Percentiles rank a stretch among this genome's conserved stretches.
phyloP scores from a whole-genome alignment of 345 rosid species.

The Cardamine resedifolia region DNA sequence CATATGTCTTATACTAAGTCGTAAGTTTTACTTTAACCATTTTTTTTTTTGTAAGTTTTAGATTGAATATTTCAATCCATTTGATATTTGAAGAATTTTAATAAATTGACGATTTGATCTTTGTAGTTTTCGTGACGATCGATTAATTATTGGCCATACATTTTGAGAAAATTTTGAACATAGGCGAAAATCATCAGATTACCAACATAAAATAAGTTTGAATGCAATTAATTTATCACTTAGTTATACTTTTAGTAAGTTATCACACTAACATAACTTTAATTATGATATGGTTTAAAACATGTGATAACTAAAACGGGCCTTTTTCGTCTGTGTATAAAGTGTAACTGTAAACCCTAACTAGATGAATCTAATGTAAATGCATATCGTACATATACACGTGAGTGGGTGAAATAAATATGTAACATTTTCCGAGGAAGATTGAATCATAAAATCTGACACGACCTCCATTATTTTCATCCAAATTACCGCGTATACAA shows the following conservation, averaged over 20 bases:
- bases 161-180: neutral
- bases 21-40: neutral
- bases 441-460: conserved; percentile 40
- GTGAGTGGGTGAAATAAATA: conserved; percentile 33
- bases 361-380: conserved; percentile 23
- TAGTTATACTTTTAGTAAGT: neutral
- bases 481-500: conserved; percentile 19
- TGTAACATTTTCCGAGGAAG: conserved; percentile 38
- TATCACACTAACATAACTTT: neutral
- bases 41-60: too few species aligned
- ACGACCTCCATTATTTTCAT: conserved; percentile 34
- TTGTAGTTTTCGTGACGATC: neutral
- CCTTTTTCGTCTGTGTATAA: neutral
- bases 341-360: conserved; percentile 31
- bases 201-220: neutral
- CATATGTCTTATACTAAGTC: neutral
- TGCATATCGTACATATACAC: conserved; percentile 22
- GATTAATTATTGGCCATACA: neutral
- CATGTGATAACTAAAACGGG: conserved; percentile 14
- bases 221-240: neutral
- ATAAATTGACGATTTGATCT: neutral
- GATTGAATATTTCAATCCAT: neutral
- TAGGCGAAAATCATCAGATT: neutral
- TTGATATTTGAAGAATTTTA: neutral
- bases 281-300: neutral